Evolutionary conservation across 495 filamentous ascomycete genomes (phyloP).

Genomic region (Poronia punctata): DNA sequence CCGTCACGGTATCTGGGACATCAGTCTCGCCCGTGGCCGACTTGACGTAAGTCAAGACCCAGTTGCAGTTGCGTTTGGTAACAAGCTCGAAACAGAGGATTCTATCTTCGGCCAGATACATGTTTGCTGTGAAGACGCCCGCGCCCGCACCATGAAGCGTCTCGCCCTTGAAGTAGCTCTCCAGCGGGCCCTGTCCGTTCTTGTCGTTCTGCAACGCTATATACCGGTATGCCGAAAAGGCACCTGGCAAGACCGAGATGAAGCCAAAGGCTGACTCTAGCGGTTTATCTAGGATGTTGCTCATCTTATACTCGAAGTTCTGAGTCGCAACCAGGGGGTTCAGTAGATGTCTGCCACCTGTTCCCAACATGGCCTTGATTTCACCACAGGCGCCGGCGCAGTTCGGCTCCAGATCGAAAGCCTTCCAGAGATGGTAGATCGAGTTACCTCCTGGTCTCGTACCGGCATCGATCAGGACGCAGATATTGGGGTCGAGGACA

Average conservation of each 20-base stretch:
- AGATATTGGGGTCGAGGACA: conserved; percentile 91
- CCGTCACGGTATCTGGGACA: conserved; percentile 90
- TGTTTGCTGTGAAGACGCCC: conserved; percentile 97
- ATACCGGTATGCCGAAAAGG: conserved; percentile 95
- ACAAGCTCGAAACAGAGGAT: conserved; percentile 99
- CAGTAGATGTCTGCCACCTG: conserved; percentile 78
- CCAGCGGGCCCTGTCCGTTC: conserved; percentile 81
- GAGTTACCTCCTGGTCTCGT: conserved; percentile 88
- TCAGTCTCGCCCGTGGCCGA: conserved; percentile 94
- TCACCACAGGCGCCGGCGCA: conserved; percentile 97
- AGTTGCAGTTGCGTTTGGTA: conserved; percentile 90
- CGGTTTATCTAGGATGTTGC: conserved; percentile 98
- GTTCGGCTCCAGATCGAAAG: conserved; percentile 95
- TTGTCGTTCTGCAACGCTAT: conserved; percentile 95
- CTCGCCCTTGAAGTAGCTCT: conserved; percentile 96
- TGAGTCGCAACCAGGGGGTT: conserved; percentile 95
- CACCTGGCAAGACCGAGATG: conserved; percentile 92
- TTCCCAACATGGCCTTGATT: conserved; percentile 95
- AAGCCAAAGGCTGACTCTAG: conserved; percentile 97
- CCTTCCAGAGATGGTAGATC: conserved; percentile 97
- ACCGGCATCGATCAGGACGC: conserved; percentile 92
- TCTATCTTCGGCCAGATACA: conserved; percentile 99
- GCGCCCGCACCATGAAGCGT: conserved; percentile 93
- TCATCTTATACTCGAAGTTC: conserved; percentile 99
- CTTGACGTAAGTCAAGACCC: conserved; percentile 97